Percentiles rank a stretch among this genome's conserved stretches.
Evolutionary conservation across 2,329 filamentous ascomycete species (phyloP).

Genomic region (Pestalotiopsis fici): DNA sequence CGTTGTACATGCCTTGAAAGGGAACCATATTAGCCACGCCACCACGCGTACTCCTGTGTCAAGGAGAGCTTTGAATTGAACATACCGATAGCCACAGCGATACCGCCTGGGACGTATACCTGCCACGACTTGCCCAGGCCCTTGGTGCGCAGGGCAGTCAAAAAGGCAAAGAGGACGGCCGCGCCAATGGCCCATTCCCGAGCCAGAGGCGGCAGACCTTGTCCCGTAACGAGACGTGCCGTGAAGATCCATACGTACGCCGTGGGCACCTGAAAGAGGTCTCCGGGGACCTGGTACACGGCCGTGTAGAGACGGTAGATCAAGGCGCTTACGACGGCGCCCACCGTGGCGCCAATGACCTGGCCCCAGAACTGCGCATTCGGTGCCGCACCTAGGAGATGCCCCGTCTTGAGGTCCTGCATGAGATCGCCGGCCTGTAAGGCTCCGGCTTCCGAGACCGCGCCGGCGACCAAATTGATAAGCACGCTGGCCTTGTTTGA

Average conservation of each 20-base stretch:
- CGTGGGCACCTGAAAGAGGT: slow-evolving; percentile 90
- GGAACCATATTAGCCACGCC: background rate
- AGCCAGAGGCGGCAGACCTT: slow-evolving; percentile 83
- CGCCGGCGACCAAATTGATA: slow-evolving; percentile 92
- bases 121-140: slow-evolving; percentile 64
- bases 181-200: slow-evolving; percentile 76
- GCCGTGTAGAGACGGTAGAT: slow-evolving; percentile 87
- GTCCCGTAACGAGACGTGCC: slow-evolving; percentile 85
- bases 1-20: slow-evolving; percentile 90
- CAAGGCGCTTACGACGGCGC: slow-evolving; percentile 81
- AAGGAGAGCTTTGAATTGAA: slow-evolving; percentile 12
- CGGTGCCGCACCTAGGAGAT: slow-evolving; percentile 87
- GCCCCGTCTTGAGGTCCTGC: slow-evolving; percentile 96
- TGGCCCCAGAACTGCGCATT: slow-evolving; percentile 97
- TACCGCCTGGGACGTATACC: slow-evolving; percentile 82
- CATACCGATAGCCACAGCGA: slow-evolving; percentile 88
- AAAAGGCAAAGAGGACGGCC: slow-evolving; percentile 71
- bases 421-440: slow-evolving; percentile 94
- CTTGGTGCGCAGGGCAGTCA: slow-evolving; percentile 71
- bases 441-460: slow-evolving; percentile 81
- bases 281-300: slow-evolving; percentile 86
- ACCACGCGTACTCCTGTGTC: background rate
- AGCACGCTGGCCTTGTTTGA: slow-evolving; percentile 83
- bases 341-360: slow-evolving; percentile 83
- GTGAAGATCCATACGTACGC: slow-evolving; percentile 98